Evolutionary conservation across 148 eudicot genomes (phyloP), one percentile per base, ranked within the genome.

Genomic region (Fagopyrum esculentum): DNA sequence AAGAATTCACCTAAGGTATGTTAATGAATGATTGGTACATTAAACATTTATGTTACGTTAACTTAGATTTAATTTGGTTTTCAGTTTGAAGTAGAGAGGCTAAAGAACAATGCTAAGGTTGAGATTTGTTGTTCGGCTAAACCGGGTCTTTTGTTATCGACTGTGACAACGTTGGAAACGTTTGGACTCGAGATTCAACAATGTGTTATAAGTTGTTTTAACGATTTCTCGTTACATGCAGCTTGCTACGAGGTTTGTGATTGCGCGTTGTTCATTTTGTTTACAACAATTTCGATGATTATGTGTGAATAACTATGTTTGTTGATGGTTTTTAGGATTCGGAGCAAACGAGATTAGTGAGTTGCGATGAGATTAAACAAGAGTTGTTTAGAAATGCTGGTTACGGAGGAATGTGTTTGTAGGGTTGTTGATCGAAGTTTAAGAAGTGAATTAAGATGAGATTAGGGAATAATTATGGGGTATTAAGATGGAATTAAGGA

Each of bases 331-430:
- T 48, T 47, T 54, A 88, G 86, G 89, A 81, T 78, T 48, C 79
- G 89, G 89, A 86, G 85, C 86, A 87, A 49, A 86, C 86, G 69
- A 74, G 75, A 54, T 49, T 83, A 6, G 46, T 87, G 44, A 86
- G 78, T 57, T 82, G 92, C 12, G 94, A 92, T 78, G 94, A 92
- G 22, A 86, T 92, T 77, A 90, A 90, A 79, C 94, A 92, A 77
- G 89, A 91, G 49, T 81, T 92, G 56, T 84, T 87, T 73, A 83
- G 89, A 74, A 92, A 90, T 77, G 97, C 97, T 45, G 97, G 97
- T 45, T 92, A 92, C 82, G 97, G 94, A 73, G 97, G 94, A 82
- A 89, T 85, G 80, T 92, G 94, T 76, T 75, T 89, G 74, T 91
- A 83, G 71, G 26, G 6, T 12, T 9, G 6, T 61, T 30, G 13